Evolutionary conservation across 345 rosid species (phyloP).

Genomic region (Ceriops zippeliana): DNA sequence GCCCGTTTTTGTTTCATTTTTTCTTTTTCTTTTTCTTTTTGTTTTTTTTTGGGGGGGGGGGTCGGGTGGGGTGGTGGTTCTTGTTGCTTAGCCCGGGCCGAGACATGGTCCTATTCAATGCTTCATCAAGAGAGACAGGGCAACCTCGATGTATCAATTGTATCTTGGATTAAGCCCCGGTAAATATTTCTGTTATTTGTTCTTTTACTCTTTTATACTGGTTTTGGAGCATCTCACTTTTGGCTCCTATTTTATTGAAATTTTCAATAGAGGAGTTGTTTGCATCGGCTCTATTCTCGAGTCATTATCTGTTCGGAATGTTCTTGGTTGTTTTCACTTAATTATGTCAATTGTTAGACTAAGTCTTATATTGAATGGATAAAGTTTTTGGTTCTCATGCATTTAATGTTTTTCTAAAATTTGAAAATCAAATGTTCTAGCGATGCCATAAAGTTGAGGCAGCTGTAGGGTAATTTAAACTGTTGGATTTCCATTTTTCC

Average conservation of each 20-base stretch:
- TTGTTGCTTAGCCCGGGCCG: conserved; percentile 66
- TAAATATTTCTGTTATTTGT: conserved; percentile 22
- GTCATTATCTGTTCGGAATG: not conserved
- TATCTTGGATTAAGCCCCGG: conserved; percentile 88
- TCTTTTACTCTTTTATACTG: not conserved
- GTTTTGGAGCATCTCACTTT: not conserved
- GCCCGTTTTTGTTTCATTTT: not conserved
- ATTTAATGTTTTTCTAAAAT: no score
- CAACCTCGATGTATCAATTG: conserved; percentile 57
- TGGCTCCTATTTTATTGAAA: not conserved
- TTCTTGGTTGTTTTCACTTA: not conserved
- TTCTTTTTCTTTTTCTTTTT: not conserved
- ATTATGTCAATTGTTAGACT: no score
- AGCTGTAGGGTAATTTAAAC: not conserved
- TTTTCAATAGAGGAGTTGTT: no score
- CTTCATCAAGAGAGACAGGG: conserved; percentile 75
- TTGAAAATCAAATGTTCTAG: no score
- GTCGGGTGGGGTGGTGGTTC: not conserved
- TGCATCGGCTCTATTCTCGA: not conserved
- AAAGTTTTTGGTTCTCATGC: no score
- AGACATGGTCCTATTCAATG: conserved; percentile 82
- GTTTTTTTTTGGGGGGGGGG: no score
- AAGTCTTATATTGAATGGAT: no score
- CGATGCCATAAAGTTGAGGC: no score
- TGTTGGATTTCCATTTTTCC: not conserved